Base-by-base conservation (phyloP, 306 rosid genomes). In the Inga oerstediana region DNA sequence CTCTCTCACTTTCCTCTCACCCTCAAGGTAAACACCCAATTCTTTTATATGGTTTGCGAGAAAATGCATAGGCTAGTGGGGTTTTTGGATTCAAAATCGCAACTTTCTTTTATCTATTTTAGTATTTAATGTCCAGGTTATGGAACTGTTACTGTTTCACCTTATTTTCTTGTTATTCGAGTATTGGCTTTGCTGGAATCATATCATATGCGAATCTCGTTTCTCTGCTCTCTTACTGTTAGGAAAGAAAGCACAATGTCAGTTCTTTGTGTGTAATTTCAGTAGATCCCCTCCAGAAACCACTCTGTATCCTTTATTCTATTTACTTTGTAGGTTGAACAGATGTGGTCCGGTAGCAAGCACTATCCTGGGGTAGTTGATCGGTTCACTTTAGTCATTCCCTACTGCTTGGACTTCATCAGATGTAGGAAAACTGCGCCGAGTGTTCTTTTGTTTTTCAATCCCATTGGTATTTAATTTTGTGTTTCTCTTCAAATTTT, bases 341-440 rank as follows among this genome's bases (percentile, higher is more conserved):
- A 93, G 52, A 86, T 87, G 89, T 97, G 99, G 97, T 94, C 99
- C 6, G 87, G 95, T 13, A 88, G 92, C 85, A 94, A 85, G 80
- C 82, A 86, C 83, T 83, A 66, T 84, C 87, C 92, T 3, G 88
- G 88, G 43, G 37, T 84, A 34, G 48, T 86, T 48, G 99, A 94
- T 89, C 96, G 99, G 35, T 94, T 97, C 92, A 89, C 97, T 17
- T 77, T 97, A 80, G 89, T 84, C 79, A 89, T 97, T 39, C 97
- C 99, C 0, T 92, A 91, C 78, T 97, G 99, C 86, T 88, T 97
- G 52, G 99, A 97, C 84, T 87, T 84, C 88, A 87, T 96, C 80
- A 93, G 82, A 86, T 96, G 99, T 94, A 86, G 88, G 82, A 74
- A 46, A 49, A 22, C 77, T 77, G 14, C 14, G 45, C 62, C 39